phyloP scores from a whole-genome alignment of 352 stramenopile genomes.

The Thalassiosira oceanica region DNA sequence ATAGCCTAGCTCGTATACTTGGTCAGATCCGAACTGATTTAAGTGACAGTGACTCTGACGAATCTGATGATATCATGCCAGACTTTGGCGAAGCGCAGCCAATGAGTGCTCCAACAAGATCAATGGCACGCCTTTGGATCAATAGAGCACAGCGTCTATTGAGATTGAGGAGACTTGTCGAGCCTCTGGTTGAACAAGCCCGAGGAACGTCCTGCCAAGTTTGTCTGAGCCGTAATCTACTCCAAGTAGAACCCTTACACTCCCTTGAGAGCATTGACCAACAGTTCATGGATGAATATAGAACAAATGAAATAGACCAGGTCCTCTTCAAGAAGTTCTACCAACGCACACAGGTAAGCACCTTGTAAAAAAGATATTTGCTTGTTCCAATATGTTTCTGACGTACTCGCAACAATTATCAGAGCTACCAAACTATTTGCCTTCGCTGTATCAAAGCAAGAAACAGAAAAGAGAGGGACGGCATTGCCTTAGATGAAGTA shows the following conservation, averaged over 20 bases:
- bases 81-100: conserved; percentile 90
- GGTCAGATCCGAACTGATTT: conserved; percentile 91
- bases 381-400: too few relatives aligned
- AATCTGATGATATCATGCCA: conserved; percentile 83
- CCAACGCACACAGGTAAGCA: too few relatives aligned
- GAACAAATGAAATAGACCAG: conserved; percentile 87
- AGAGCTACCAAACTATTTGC: conserved; percentile 93
- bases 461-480: conserved; percentile 35
- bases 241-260: conserved; percentile 93
- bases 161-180: conserved; percentile 85
- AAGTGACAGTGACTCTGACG: conserved; percentile 86
- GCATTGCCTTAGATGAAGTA: conserved; percentile 32
- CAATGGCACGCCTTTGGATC: conserved; percentile 91
- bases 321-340: conserved; percentile 95
- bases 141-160: conserved; percentile 84
- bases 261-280: conserved; percentile 90
- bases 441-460: conserved; percentile 88
- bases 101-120: conserved; percentile 87
- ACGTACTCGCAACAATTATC: too few relatives aligned
- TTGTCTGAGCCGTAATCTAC: conserved; percentile 89
- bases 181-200: conserved; percentile 88
- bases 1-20: conserved; percentile 94
- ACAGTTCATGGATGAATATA: conserved; percentile 86
- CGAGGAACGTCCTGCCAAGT: conserved; percentile 92
- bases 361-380: too few relatives aligned